Conservation (phyloP, 2,329 filamentous ascomycete genomes). For the Lecanoromycetidae sp. region DNA sequence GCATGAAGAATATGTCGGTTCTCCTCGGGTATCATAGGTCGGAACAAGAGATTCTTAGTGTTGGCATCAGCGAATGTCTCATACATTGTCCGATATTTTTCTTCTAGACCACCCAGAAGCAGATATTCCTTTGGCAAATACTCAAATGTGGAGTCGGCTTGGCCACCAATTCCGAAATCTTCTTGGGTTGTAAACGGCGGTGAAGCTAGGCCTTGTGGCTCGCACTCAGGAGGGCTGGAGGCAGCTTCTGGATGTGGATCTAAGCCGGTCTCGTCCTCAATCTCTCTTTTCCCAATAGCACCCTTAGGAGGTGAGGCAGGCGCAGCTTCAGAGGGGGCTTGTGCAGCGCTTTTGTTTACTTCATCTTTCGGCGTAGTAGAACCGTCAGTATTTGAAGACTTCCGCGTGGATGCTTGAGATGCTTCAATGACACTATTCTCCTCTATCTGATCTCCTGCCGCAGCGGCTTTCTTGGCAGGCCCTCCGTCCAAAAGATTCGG, state of each 20-base stretch:
- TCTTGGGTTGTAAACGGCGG: slow-evolving; percentile 26
- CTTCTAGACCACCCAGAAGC: slow-evolving; percentile 31
- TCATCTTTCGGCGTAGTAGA: too few species aligned
- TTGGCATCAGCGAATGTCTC: slow-evolving; percentile 29
- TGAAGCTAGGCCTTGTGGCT: slow-evolving; percentile 29
- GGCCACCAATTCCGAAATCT: slow-evolving; percentile 33
- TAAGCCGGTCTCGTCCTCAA: background rate
- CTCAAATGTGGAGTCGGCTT: slow-evolving; percentile 39
- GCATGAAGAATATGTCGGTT: slow-evolving; percentile 31
- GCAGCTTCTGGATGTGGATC: slow-evolving; percentile 4
- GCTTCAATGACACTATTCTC: background rate
- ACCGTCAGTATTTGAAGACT: too few species aligned
- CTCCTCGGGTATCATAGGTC: slow-evolving; percentile 32
- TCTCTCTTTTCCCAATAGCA: background rate
- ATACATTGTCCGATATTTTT: slow-evolving; percentile 35
- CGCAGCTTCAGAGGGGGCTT: too few species aligned
- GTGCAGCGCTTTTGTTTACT: too few species aligned
- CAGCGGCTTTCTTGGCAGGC: background rate
- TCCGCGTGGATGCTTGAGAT: too few species aligned
- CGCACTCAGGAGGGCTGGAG: slow-evolving; percentile 23
- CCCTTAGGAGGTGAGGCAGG: background rate
- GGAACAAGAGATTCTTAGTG: slow-evolving; percentile 32
- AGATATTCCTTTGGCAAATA: slow-evolving; percentile 40
- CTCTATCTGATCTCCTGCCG: background rate
- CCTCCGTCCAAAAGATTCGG: background rate